Evolutionary conservation across 2,329 filamentous ascomycete species (phyloP).

Genomic region (Blastomyces silverae): DNA sequence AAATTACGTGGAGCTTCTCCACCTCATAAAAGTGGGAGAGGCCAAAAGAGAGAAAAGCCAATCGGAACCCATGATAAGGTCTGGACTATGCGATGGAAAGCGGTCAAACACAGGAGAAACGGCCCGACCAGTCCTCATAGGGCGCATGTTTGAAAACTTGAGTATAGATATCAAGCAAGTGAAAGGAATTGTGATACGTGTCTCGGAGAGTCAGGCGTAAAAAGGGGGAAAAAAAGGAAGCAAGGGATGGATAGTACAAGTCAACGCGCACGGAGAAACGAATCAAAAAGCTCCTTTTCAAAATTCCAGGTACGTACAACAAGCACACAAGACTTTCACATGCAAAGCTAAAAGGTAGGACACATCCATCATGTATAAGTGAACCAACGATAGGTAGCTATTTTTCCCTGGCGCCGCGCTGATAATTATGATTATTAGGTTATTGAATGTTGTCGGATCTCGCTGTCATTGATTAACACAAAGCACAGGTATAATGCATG

Average conservation of each 20-base stretch:
- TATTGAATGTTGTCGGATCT: slow-evolving; percentile 4
- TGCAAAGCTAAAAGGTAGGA: background rate
- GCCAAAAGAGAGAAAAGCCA: background rate
- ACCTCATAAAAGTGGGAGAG: background rate
- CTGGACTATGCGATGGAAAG: background rate
- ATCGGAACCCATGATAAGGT: background rate
- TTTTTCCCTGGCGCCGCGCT: background rate
- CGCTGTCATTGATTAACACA: slow-evolving; percentile 8
- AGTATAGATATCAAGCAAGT: slow-evolving; percentile 12
- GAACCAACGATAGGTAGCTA: background rate
- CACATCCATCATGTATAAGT: background rate
- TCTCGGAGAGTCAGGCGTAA: slow-evolving; percentile 16
- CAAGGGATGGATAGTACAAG: slow-evolving; percentile 15
- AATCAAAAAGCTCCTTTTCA: slow-evolving; percentile 19
- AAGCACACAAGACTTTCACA: background rate
- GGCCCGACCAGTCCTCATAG: background rate
- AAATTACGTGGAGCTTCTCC: background rate
- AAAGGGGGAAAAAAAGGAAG: slow-evolving; percentile 7
- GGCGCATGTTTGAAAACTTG: slow-evolving; percentile 6
- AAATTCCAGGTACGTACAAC: slow-evolving; percentile 4
- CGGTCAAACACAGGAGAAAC: background rate
- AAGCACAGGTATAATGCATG: slow-evolving; percentile 15
- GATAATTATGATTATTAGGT: slow-evolving; percentile 8
- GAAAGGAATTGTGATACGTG: slow-evolving; percentile 1
- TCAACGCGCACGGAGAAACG: slow-evolving; percentile 13